These are phyloP conservation scores for Rosa rugosa DNA, from an alignment of 306 rosid species.

Conservation along the genomic window DNA sequence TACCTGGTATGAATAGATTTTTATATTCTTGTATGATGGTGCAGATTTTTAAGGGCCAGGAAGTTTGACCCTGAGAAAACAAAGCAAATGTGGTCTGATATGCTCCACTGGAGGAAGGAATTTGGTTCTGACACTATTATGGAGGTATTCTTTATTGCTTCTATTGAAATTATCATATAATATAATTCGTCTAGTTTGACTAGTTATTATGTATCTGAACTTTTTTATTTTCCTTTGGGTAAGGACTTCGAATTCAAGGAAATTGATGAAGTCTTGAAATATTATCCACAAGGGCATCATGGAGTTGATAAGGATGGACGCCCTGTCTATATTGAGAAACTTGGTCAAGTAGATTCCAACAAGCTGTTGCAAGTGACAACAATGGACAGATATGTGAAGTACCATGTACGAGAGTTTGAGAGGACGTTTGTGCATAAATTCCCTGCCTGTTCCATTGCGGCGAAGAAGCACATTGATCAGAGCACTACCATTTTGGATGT, in stretches of 20 bases:
- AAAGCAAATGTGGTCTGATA: conserved; percentile 33
- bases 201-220: conserved; percentile 1
- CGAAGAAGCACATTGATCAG: conserved; percentile 87
- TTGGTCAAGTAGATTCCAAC: conserved; percentile 82
- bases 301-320: conserved; percentile 91
- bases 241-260: conserved; percentile 90
- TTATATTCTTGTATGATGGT: conserved; percentile 18
- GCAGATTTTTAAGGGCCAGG: conserved; percentile 26
- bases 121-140: conserved; percentile 20
- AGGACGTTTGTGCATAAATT: conserved; percentile 70
- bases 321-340: conserved; percentile 82
- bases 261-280: conserved; percentile 72
- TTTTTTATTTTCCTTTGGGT: conserved; percentile 4
- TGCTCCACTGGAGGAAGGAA: conserved; percentile 32
- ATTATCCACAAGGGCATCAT: conserved; percentile 98
- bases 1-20: not conserved
- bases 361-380: conserved; percentile 86
- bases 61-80: conserved; percentile 25
- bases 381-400: conserved; percentile 79
- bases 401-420: conserved; percentile 84
- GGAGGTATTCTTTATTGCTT: conserved; percentile 12
- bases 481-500: conserved; percentile 96
- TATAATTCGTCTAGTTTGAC: not conserved
- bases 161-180: not conserved
- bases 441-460: conserved; percentile 86